Conservation (phyloP, 805 yeast species). For the Ogataea pini region DNA sequence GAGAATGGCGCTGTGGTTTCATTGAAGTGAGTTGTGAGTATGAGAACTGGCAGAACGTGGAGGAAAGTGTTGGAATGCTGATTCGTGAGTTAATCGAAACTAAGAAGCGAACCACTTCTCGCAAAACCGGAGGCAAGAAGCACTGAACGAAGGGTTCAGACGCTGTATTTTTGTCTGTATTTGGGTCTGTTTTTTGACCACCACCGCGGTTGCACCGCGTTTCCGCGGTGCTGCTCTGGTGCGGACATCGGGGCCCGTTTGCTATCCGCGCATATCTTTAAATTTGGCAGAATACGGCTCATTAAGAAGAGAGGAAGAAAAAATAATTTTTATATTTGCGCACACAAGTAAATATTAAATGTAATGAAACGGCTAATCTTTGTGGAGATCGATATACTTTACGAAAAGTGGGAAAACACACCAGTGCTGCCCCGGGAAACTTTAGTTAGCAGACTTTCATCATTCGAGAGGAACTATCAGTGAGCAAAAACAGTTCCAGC, state of each 20-base stretch:
- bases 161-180: too few species aligned
- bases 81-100: slow-evolving; percentile 59
- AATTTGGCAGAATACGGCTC: slow-evolving; percentile 3
- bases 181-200: too few species aligned
- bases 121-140: slow-evolving; percentile 1
- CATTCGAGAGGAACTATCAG: background rate
- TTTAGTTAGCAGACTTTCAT: too few species aligned
- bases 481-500: background rate
- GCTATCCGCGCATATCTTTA: background rate
- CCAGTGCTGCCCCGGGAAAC: too few species aligned
- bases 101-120: slow-evolving; percentile 13
- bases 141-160: background rate
- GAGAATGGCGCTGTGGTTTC: slow-evolving; percentile 65
- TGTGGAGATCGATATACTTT: too few species aligned
- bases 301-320: background rate
- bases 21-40: slow-evolving; percentile 55
- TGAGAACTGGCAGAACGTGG: slow-evolving; percentile 50
- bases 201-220: too few species aligned
- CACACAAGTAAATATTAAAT: background rate
- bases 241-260: background rate
- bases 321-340: background rate
- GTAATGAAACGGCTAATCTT: background rate
- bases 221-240: slow-evolving; percentile 2
- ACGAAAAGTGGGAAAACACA: background rate
- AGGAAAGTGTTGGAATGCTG: slow-evolving; percentile 56